These are phyloP conservation scores for Ustilago loliicola DNA, from an alignment of 1,284 basidiomycete species.

Conservation along the genomic window DNA sequence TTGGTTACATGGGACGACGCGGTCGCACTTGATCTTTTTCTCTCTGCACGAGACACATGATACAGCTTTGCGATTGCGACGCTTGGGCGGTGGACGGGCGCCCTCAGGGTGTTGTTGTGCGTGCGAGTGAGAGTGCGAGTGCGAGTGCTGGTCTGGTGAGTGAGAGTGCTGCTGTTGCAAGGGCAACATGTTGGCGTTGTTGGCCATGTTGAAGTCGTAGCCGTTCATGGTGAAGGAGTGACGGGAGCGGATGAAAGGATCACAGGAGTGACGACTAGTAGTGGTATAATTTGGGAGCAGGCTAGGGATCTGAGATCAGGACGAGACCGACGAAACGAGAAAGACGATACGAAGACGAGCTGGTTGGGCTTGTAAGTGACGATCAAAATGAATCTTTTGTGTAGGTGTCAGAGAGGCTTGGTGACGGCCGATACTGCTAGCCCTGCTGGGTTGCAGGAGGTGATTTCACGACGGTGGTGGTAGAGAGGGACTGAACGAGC, in stretches of 20 bases:
- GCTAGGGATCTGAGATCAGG: background rate
- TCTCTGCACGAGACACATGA: conserved; percentile 64
- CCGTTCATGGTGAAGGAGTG: conserved; percentile 19
- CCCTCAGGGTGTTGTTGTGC: conserved; percentile 23
- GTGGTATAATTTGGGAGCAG: background rate
- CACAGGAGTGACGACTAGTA: background rate
- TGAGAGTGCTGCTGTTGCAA: conserved; percentile 17
- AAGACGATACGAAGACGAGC: background rate
- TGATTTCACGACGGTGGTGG: background rate
- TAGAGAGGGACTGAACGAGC: background rate
- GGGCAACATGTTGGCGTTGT: conserved; percentile 19
- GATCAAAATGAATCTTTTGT: too few species aligned
- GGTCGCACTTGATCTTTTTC: conserved; percentile 68
- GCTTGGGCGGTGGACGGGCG: conserved; percentile 54
- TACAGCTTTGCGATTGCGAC: conserved; percentile 64
- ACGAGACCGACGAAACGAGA: conserved; percentile 2
- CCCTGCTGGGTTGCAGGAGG: background rate
- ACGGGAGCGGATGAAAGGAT: background rate
- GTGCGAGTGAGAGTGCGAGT: background rate
- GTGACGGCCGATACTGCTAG: background rate
- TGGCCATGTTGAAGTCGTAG: conserved; percentile 21
- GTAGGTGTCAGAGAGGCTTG: background rate
- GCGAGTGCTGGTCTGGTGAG: background rate
- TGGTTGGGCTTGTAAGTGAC: background rate
- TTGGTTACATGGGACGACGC: conserved; percentile 65